Evolutionary conservation across 148 eudicot species (phyloP), one percentile per base, ranked within the genome.

Genomic region (Limonium bicolor): DNA sequence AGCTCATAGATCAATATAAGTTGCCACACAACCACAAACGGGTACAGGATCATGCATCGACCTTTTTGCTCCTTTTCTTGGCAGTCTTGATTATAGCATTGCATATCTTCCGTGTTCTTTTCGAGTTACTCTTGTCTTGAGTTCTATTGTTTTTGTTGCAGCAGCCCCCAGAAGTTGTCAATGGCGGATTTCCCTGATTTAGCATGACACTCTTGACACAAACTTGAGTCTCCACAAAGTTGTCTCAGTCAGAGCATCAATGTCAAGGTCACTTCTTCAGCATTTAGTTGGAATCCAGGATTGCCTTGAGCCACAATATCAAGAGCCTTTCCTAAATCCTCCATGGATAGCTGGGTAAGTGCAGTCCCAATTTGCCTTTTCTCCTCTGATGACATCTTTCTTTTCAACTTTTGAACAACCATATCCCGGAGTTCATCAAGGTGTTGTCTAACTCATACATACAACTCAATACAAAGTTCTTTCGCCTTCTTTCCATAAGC

Each of bases 211-310:
- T 83, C 62, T 76, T 75, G 28, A 70, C 73, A 28, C 78, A 72
- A 75, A 49, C 53, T 78, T 83, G 27, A 83, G 45, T 62, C 83
- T 75, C 94, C 94, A 83, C 11, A 83, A 35, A 2, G 94, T 83
- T 5, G 74, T 47, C 55, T 83, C 87, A 41, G 63, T 72, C 94
- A 63, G 94, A 18, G 80, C 86, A 58, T 62, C 70, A 9, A 83
- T 67, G 54, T 83, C 87, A 32, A 83, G 71, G 43, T 83, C 17
- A 83, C 65, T 44, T 75, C 78, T 42, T 75, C 83, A 19, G 73
- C 73, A 36, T 65, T 55, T 29, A 65, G 46, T 35, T 65, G 53
- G 41, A 78, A 78, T 23, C 54, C 54, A 2, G 77, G 73, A 48
- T 78, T 75, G 28, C 70, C 49, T 32, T 63, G 76, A 17, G 80